Evolutionary conservation across 352 stramenopile species (phyloP).

Genomic region (Phytophthora pluvialis): DNA sequence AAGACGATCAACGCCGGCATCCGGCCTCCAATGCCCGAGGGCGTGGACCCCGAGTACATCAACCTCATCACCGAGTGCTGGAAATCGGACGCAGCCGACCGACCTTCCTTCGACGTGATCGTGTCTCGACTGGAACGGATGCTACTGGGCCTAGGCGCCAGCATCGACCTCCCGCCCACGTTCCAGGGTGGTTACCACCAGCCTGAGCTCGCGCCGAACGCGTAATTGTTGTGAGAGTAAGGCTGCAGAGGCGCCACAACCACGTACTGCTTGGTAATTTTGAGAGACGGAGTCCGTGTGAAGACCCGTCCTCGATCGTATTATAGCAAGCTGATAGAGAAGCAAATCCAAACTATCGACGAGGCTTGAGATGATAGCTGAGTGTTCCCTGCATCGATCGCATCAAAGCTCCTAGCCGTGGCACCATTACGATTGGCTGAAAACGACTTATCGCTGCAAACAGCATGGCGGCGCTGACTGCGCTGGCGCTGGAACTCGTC

Average conservation of each 20-base stretch:
- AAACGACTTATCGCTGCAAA: slow-evolving; percentile 2
- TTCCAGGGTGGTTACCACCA: slow-evolving; percentile 89
- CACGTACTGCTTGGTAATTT: slow-evolving; percentile 39
- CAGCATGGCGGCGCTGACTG: slow-evolving; percentile 3
- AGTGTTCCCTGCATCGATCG: slow-evolving; percentile 28
- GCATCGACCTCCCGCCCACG: slow-evolving; percentile 83
- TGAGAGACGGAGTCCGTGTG: slow-evolving; percentile 37
- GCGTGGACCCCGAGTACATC: slow-evolving; percentile 73
- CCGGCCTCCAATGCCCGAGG: slow-evolving; percentile 73
- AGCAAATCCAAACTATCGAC: slow-evolving; percentile 39
- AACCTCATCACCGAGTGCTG: slow-evolving; percentile 85
- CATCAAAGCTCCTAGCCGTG: slow-evolving; percentile 4
- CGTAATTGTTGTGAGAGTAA: slow-evolving; percentile 38
- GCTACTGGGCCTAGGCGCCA: slow-evolving; percentile 71
- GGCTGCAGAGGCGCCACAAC: slow-evolving; percentile 22
- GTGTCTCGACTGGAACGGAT: slow-evolving; percentile 79
- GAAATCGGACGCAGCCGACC: slow-evolving; percentile 76
- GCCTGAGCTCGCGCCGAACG: slow-evolving; percentile 29
- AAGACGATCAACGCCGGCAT: slow-evolving; percentile 84
- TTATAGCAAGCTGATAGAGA: slow-evolving; percentile 51
- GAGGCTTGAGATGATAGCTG: slow-evolving; percentile 37
- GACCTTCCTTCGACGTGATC: slow-evolving; percentile 81
- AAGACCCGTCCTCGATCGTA: slow-evolving; percentile 45
- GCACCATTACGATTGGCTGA: slow-evolving; percentile 34
- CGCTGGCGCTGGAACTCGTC: slow-evolving; percentile 44